These are phyloP conservation scores for Populus trichocarpa DNA, from an alignment of 441 rosid genomes.

Conservation along the genomic window DNA sequence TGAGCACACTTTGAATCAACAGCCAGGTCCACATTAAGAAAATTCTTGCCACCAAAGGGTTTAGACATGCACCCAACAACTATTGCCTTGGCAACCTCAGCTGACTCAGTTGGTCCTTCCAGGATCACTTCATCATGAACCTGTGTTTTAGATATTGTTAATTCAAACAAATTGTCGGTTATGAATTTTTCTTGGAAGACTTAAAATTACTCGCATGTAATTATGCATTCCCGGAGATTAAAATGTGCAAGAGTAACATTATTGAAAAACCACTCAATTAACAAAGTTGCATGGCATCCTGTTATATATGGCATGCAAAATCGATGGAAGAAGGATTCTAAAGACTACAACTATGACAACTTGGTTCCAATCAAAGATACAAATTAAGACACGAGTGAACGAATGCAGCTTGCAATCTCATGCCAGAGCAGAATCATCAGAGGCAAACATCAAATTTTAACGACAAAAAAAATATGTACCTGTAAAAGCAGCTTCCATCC, in stretches of 20 bases:
- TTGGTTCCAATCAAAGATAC: neutral
- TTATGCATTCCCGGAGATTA: neutral
- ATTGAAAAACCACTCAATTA: neutral
- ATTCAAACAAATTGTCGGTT: conserved; percentile 2
- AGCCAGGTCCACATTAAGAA: conserved; percentile 71
- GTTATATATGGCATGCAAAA: neutral
- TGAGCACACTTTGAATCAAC: conserved; percentile 96
- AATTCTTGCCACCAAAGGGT: conserved; percentile 74
- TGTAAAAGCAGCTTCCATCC: conserved; percentile 96
- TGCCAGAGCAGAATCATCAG: neutral
- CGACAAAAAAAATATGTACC: conserved; percentile 29
- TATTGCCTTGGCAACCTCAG: conserved; percentile 74
- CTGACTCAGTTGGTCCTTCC: conserved; percentile 95
- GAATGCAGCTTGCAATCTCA: neutral
- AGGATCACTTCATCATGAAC: conserved; percentile 97
- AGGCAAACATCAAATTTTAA: neutral
- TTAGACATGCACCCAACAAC: conserved; percentile 88
- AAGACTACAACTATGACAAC: neutral
- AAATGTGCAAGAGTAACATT: neutral
- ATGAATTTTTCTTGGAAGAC: neutral
- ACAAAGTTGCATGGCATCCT: neutral
- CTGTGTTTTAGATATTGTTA: conserved; percentile 39
- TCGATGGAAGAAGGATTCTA: neutral
- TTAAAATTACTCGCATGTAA: neutral
- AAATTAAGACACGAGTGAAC: neutral